A percentile compares a stretch with the other conserved stretches of the same genome.
These are phyloP conservation scores for Cyberlindnera lachancei DNA, from an alignment of 805 yeast species.

Conservation along the genomic window DNA sequence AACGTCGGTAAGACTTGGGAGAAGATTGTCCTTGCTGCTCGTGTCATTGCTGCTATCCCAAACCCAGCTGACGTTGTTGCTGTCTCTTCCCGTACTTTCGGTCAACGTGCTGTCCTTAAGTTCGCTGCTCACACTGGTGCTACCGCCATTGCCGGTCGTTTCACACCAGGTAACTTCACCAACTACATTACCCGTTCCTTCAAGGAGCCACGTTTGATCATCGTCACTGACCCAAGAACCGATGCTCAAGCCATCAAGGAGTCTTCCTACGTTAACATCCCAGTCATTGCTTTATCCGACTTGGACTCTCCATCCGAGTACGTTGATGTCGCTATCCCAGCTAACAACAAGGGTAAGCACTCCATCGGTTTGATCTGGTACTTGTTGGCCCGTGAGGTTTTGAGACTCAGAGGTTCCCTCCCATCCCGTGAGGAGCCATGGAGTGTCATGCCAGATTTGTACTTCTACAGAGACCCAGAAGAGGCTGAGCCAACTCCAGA, in stretches of 20 bases:
- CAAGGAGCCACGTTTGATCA: conserved; percentile 99
- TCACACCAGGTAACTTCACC: conserved; percentile 99
- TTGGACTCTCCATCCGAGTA: conserved; percentile 98
- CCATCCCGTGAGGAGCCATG: conserved; percentile 95
- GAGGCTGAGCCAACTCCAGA: conserved; percentile 81
- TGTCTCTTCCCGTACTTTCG: conserved; percentile 97
- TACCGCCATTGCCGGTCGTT: conserved; percentile 99
- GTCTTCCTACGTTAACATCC: conserved; percentile 99
- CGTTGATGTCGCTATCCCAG: conserved; percentile 99
- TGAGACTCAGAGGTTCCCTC: conserved; percentile 96
- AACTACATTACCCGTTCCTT: conserved; percentile 99
- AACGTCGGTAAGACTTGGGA: conserved; percentile 99
- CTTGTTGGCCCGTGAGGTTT: conserved; percentile 98
- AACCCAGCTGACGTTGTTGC: conserved; percentile 98
- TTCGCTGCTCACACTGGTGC: conserved; percentile 99
- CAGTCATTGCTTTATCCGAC: conserved; percentile 98
- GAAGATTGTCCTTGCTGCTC: conserved; percentile 98
- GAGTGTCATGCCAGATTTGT: conserved; percentile 99
- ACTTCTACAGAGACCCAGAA: conserved; percentile 99
- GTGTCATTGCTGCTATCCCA: conserved; percentile 99
- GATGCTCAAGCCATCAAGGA: conserved; percentile 99
- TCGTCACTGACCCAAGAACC: conserved; percentile 99
- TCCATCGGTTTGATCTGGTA: conserved; percentile 99
- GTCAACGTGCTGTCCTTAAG: conserved; percentile 99
- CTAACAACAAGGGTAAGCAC: conserved; percentile 99